A percentile compares a stretch with the other conserved stretches of the same genome.
These are phyloP conservation scores for Neophaeococcomyces aloes DNA, from an alignment of 2,329 filamentous ascomycete species.

Conservation along the genomic window DNA sequence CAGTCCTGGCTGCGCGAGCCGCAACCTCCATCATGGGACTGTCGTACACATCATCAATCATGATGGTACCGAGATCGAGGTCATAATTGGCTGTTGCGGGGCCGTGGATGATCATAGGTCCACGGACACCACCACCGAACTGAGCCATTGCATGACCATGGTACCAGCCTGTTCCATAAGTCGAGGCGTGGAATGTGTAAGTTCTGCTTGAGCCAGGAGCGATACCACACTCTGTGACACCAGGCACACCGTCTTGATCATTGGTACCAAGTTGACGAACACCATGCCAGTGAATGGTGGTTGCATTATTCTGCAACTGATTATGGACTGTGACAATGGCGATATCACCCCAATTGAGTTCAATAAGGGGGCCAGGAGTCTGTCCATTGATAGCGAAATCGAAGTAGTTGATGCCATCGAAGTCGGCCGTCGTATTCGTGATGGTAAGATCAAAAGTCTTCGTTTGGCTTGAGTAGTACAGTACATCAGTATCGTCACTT, in stretches of 20 bases:
- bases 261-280: slow-evolving; percentile 47
- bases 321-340: slow-evolving; percentile 49
- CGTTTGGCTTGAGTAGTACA: slow-evolving; percentile 11
- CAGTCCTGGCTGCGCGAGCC: slow-evolving; percentile 14
- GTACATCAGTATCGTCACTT: slow-evolving; percentile 10
- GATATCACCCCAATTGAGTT: slow-evolving; percentile 52
- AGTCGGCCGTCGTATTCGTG: slow-evolving; percentile 8
- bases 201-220: slow-evolving; percentile 43
- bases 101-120: slow-evolving; percentile 21
- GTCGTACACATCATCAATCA: slow-evolving; percentile 19
- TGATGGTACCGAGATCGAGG: slow-evolving; percentile 17
- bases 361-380: slow-evolving; percentile 57
- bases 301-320: slow-evolving; percentile 44
- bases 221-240: slow-evolving; percentile 42
- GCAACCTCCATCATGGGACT: slow-evolving; percentile 17
- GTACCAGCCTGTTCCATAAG: slow-evolving; percentile 49
- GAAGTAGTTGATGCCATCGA: slow-evolving; percentile 28
- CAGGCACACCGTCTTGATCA: slow-evolving; percentile 48
- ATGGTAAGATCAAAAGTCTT: slow-evolving; percentile 15
- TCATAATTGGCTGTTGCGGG: slow-evolving; percentile 21
- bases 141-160: slow-evolving; percentile 47
- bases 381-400: slow-evolving; percentile 58
- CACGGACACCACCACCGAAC: slow-evolving; percentile 20
- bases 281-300: slow-evolving; percentile 53
- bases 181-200: slow-evolving; percentile 40